Evolutionary conservation across 371 early-diverging fungal genomes (phyloP), one percentile per base, ranked within the genome.

Genomic region (Mortierella sp.): DNA sequence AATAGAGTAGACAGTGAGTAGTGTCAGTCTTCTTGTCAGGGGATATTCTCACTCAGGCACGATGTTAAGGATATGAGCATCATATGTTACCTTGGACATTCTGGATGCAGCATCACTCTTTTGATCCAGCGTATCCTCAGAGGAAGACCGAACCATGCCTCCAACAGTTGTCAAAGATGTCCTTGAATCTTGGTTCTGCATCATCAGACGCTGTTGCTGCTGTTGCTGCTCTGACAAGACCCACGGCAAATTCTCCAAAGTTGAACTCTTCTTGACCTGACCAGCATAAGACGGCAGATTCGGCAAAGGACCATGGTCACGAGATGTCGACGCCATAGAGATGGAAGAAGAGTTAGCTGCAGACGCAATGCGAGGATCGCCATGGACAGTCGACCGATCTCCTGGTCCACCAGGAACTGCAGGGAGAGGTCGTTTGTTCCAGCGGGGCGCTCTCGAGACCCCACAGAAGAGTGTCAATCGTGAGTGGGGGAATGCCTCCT

Each of bases 401-500:
- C 65, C 65, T 49, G 78, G n/a, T 54, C 63, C 72, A 38, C 46
- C 32, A 56, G 76, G 48, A 29, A 75, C 44, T 18, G 78, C 29
- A 24, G 77, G 46, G 12, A 74, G 70, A 6, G 71, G 51, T 2
- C 74, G 63, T 41, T 65, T 56, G 24, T 75, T 56, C 75, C 56
- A 68, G 27, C 81, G 70, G 11, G 85, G 85, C 0, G 85, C 81
- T 10, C 78, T 75, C 5, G 93, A 92, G 29, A 89, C 81, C 3
- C 82, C 87, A 68, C 91, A 90, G 8, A 89, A 83, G 11, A 92
- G 82, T 0, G 91, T 84, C 75, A 93, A 79, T 46, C 91, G 89
- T 21, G 92, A 91, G 73, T 91, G 90, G 0, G 95, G 95, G 78
- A 91, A 94, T 3, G 94, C 92, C 55, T 89, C 88, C 60, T 92